These are phyloP conservation scores for Pugionium dolabratum DNA, from an alignment of 345 rosid genomes.

Conservation along the genomic window DNA sequence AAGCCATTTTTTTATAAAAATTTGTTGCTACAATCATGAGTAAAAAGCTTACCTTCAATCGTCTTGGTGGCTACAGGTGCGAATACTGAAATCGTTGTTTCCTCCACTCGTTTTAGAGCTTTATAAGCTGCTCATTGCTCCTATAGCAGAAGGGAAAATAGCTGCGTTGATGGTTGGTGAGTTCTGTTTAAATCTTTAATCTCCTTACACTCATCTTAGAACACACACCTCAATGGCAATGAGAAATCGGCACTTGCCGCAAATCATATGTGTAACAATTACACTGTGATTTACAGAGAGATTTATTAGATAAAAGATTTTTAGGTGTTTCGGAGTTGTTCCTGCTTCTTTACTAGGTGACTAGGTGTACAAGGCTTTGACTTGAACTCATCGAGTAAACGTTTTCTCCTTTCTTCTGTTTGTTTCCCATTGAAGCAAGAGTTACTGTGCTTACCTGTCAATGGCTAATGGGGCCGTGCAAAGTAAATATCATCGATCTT, in stretches of 20 bases:
- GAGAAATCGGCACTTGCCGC: no score
- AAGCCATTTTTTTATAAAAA: neutral
- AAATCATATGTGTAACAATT: neutral
- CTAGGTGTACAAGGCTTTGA: neutral
- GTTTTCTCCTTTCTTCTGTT: neutral
- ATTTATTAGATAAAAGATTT: constrained; percentile 2
- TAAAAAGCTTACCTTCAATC: neutral
- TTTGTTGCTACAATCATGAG: neutral
- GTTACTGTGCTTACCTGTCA: constrained; percentile 85
- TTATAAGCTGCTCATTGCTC: constrained; percentile 65
- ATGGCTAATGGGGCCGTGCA: constrained; percentile 89
- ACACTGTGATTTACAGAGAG: neutral
- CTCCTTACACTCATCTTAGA: neutral
- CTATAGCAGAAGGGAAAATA: constrained; percentile 67
- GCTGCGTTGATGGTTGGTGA: constrained; percentile 93
- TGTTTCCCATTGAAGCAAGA: constrained; percentile 55
- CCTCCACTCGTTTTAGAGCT: constrained; percentile 74
- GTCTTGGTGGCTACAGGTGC: constrained; percentile 48
- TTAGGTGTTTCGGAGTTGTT: neutral
- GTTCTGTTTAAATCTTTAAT: constrained; percentile 32
- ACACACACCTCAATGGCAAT: neutral
- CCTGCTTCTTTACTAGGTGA: neutral
- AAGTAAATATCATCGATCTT: constrained; percentile 72
- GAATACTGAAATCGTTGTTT: constrained; percentile 70
- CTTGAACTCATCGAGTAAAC: neutral